Evolutionary conservation across 169 alveolate species (phyloP).

Genomic region (Plasmodium blacklocki): DNA sequence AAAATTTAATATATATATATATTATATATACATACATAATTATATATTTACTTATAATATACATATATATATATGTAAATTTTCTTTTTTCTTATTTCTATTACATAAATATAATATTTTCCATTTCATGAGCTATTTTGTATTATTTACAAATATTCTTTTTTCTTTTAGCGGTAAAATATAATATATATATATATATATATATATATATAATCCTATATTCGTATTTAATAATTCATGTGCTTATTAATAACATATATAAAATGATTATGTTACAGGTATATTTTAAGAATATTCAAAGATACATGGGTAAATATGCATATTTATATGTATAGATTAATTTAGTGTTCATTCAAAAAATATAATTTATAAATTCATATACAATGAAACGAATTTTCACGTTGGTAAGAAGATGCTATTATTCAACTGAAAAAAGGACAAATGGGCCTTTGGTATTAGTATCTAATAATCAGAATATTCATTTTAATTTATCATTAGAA

Average conservation of each 20-base stretch:
- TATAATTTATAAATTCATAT: not conserved
- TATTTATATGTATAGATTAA: not conserved
- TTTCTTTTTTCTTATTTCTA: not conserved
- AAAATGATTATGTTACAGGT: too few species aligned
- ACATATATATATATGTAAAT: too few species aligned
- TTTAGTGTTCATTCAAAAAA: too few species aligned
- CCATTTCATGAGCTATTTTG: not conserved
- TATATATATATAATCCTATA: constrained; percentile 7
- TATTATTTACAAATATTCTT: too few species aligned
- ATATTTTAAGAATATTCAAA: too few species aligned
- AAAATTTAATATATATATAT: too few species aligned
- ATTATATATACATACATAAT: too few species aligned
- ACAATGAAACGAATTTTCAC: constrained; percentile 3
- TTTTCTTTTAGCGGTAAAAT: too few species aligned
- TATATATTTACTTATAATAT: too few species aligned
- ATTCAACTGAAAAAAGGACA: not conserved
- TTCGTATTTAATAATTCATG: not conserved
- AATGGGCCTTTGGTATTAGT: constrained; percentile 63
- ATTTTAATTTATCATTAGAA: constrained; percentile 84
- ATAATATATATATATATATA: constrained; percentile 15
- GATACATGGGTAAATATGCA: not conserved
- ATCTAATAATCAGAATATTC: constrained; percentile 81
- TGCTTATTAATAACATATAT: too few species aligned
- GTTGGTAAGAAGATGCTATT: constrained; percentile 26
- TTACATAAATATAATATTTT: constrained; percentile 1